Evolutionary conservation across 1,284 basidiomycete genomes (phyloP), one percentile per base, ranked within the genome.

Genomic region (Mycena citricolor): DNA sequence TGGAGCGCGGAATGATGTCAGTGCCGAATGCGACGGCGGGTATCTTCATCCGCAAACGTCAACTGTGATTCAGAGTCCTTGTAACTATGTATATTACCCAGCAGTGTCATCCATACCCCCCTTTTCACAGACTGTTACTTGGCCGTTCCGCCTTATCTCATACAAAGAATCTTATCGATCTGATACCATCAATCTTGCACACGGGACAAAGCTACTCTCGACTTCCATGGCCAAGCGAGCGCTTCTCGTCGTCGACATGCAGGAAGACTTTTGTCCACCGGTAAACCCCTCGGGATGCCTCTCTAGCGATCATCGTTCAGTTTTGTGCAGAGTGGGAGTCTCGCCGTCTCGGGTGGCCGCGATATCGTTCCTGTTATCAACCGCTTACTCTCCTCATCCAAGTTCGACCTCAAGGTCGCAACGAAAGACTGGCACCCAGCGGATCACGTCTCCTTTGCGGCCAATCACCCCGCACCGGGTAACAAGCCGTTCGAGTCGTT

Each of bases 401-500:
- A 69, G 3, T 79, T 79, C 54, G 59, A 60, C 30, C 53, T 58
- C 21, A 67, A 63, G 33, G 64, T 76, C 25, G 74, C 67, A 1
- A 73, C 76, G 0, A 69, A 71, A 43, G 76, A 78, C 53, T 75
- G 62, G 51, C 76, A 78, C 40, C 77, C 76, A 4, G 43, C 40
- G 1, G 58, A 70, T 34, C 76, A 79, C 49, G 54, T 76, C 40
- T 79, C 76, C 1, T 78, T 79, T 47, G 76, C 76, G 8, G 51
- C 57, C 6, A 64, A 66, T 1, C 77, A 78, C 45, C 56, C 52
- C 21, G 33, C 25, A 8, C 52, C 44, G 10, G 38, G 49, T 14
- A 52, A 60, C 5, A 67, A 64, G 39, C 49, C 57, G 2, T 35
- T 55, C 10, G 68, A 70, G 28, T 64, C 59, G 5, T 62, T 54